Percentiles rank a stretch among this genome's conserved stretches.
These are phyloP conservation scores for Trichoderma endophyticum DNA, from an alignment of 2,329 filamentous ascomycete genomes.

Conservation along the genomic window DNA sequence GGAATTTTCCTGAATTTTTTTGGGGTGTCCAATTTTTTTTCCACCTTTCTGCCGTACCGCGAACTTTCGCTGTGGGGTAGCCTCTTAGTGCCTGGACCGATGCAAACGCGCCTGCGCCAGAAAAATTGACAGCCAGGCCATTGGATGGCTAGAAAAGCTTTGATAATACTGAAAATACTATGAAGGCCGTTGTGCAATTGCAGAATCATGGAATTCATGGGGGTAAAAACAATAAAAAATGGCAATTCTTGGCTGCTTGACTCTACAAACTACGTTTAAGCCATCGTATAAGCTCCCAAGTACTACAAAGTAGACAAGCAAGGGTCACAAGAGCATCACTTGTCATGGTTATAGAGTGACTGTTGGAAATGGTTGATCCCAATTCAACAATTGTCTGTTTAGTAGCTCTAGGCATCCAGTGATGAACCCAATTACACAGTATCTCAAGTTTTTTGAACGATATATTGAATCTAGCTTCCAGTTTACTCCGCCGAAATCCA, in stretches of 20 bases:
- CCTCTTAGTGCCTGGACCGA: background rate
- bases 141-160: background rate
- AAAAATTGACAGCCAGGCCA: background rate
- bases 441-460: background rate
- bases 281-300: background rate
- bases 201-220: background rate
- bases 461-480: background rate
- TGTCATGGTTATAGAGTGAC: background rate
- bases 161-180: background rate
- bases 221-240: background rate
- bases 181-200: background rate
- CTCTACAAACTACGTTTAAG: background rate
- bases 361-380: background rate
- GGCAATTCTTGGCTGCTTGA: background rate
- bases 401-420: background rate
- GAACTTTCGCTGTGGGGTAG: constrained; percentile 16
- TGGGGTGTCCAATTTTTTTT: constrained; percentile 18
- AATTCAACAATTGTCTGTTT: background rate
- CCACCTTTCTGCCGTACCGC: constrained; percentile 11
- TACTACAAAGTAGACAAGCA: background rate
- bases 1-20: constrained; percentile 18
- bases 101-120: background rate
- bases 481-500: background rate
- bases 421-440: background rate
- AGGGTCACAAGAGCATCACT: background rate